Percentiles rank a stretch among this genome's conserved stretches.
These are phyloP conservation scores for Tribonema minus DNA, from an alignment of 108 stramenopile species.

Conservation along the genomic window DNA sequence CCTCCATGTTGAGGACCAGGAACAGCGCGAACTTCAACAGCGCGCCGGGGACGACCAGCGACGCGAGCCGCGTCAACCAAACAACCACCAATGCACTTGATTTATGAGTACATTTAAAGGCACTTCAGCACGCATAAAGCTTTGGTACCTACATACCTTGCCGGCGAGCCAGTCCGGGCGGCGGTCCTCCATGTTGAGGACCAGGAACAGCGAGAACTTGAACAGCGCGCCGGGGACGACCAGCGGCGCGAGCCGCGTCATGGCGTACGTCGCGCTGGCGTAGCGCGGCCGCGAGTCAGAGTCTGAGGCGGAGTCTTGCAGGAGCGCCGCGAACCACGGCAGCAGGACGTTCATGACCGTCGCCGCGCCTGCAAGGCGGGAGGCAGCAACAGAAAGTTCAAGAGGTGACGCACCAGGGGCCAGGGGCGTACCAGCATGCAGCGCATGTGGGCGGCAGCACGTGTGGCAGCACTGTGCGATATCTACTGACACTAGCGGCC, in stretches of 20 bases:
- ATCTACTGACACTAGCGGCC: background rate
- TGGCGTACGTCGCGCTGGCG: background rate
- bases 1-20: constrained; percentile 36
- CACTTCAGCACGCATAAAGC: too few relatives aligned
- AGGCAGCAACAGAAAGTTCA: too few relatives aligned
- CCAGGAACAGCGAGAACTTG: constrained; percentile 25
- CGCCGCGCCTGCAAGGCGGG: background rate
- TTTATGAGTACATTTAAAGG: too few relatives aligned
- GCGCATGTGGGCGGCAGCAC: background rate
- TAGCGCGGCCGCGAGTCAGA: background rate
- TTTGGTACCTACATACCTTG: background rate
- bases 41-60: constrained; percentile 7
- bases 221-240: constrained; percentile 8
- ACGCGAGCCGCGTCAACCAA: constrained; percentile 2
- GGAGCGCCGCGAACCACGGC: constrained; percentile 23
- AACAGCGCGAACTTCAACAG: constrained; percentile 22
- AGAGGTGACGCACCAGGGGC: background rate
- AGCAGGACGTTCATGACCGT: constrained; percentile 20
- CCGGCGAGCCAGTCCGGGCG: constrained; percentile 29
- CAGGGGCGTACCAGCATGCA: background rate
- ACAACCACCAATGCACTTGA: too few relatives aligned
- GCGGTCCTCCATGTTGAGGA: constrained; percentile 36
- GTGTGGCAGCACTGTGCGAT: background rate
- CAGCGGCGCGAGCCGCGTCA: constrained; percentile 5
- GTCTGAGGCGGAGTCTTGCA: constrained; percentile 7